Evolutionary conservation across 2,329 filamentous ascomycete genomes (phyloP).

Genomic region (Clonostachys rhizophaga): DNA sequence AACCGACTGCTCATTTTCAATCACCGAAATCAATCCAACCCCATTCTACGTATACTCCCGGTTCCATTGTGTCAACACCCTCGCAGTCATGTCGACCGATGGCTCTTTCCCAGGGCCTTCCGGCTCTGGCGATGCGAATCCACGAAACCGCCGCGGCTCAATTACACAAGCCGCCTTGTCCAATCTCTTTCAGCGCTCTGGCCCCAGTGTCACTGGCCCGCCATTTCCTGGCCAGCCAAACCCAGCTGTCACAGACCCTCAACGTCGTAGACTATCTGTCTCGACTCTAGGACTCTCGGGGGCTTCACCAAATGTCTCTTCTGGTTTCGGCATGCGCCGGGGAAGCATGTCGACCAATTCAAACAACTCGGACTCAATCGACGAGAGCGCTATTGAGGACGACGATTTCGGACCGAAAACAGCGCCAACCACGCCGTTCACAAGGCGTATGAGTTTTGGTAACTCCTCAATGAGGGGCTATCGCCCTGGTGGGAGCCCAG

Average conservation of each 20-base stretch:
- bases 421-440: constrained; percentile 69
- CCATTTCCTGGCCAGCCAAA: constrained; percentile 32
- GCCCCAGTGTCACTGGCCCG: constrained; percentile 37
- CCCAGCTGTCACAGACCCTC: constrained; percentile 44
- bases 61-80: too few species aligned
- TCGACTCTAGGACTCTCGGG: constrained; percentile 72
- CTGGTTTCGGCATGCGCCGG: constrained; percentile 51
- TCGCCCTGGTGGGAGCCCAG: constrained; percentile 52
- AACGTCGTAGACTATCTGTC: constrained; percentile 68
- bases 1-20: too few species aligned
- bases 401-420: constrained; percentile 49
- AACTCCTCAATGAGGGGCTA: constrained; percentile 65
- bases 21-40: too few species aligned
- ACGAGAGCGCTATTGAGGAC: constrained; percentile 72
- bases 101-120: constrained; percentile 19
- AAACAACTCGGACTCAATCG: constrained; percentile 53
- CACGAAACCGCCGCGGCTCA: constrained; percentile 49
- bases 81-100: constrained; percentile 22
- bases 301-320: constrained; percentile 54
- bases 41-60: too few species aligned
- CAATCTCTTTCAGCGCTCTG: constrained; percentile 54
- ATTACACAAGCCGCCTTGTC: constrained; percentile 52
- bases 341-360: constrained; percentile 65
- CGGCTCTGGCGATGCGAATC: constrained; percentile 25
- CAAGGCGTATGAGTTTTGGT: constrained; percentile 85